Evolutionary conservation across 2,329 filamentous ascomycete species (phyloP).

Genomic region (Claviceps lovelessii): DNA sequence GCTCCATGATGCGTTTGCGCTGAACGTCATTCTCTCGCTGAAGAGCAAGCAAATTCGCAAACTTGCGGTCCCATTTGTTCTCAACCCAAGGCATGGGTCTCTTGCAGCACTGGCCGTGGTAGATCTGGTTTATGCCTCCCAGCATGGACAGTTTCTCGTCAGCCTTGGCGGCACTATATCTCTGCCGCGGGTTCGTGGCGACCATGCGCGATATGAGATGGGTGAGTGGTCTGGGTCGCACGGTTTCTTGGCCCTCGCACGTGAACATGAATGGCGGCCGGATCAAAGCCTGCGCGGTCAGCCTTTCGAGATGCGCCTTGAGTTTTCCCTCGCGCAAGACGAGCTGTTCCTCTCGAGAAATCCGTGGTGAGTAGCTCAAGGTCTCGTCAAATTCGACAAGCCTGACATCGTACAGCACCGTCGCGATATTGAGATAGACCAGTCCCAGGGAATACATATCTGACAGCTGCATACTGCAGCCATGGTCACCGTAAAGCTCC

Average conservation of each 20-base stretch:
- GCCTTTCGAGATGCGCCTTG: conserved; percentile 18
- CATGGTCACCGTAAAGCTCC: conserved; percentile 23
- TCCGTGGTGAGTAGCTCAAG: conserved; percentile 16
- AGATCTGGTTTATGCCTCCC: conserved; percentile 32
- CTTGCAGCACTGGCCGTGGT: conserved; percentile 32
- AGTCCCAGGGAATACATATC: conserved; percentile 35
- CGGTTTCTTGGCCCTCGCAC: conserved; percentile 23
- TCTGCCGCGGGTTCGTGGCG: conserved; percentile 15
- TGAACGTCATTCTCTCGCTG: conserved; percentile 20
- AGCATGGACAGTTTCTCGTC: conserved; percentile 28
- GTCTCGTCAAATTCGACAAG: conserved; percentile 25
- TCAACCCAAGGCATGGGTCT: conserved; percentile 22
- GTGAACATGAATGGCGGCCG: conserved; percentile 23
- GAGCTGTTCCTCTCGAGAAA: conserved; percentile 19
- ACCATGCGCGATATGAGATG: conserved; percentile 24
- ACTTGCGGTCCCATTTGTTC: conserved; percentile 23
- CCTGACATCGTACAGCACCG: conserved; percentile 26
- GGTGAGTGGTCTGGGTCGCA: conserved; percentile 26
- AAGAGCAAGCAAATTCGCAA: conserved; percentile 15
- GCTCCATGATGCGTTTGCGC: conserved; percentile 18
- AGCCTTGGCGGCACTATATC: conserved; percentile 22
- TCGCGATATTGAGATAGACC: conserved; percentile 30
- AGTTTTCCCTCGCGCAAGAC: conserved; percentile 21
- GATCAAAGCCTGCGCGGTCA: conserved; percentile 21
- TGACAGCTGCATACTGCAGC: conserved; percentile 30